Conservation (phyloP, 352 stramenopile species). For the Phytophthora podocarpi region DNA sequence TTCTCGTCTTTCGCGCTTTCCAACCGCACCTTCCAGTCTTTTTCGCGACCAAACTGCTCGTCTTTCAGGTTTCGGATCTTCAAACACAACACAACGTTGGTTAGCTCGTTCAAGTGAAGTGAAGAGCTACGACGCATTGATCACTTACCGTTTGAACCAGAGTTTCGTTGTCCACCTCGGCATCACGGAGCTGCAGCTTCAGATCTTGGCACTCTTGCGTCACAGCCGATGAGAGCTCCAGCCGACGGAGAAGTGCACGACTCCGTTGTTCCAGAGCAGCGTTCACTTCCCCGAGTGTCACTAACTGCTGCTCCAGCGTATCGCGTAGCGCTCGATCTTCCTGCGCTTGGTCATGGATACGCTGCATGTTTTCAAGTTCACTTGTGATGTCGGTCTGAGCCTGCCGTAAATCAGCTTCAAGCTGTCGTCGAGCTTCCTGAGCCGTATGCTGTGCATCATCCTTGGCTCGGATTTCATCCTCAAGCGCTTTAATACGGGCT, state of each 20-base stretch:
- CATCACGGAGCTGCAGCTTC: slow-evolving; percentile 63
- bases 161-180: slow-evolving; percentile 74
- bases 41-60: slow-evolving; percentile 62
- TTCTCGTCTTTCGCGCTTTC: slow-evolving; percentile 60
- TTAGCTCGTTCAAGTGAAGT: background rate
- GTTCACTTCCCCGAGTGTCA: slow-evolving; percentile 81
- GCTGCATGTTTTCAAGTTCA: slow-evolving; percentile 55
- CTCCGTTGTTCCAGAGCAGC: slow-evolving; percentile 71
- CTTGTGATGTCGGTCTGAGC: slow-evolving; percentile 59
- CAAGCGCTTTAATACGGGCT: slow-evolving; percentile 56
- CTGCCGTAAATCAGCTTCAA: slow-evolving; percentile 62
- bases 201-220: slow-evolving; percentile 65
- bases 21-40: slow-evolving; percentile 64
- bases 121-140: background rate
- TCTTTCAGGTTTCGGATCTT: slow-evolving; percentile 83
- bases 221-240: slow-evolving; percentile 58
- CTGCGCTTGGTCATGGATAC: slow-evolving; percentile 47
- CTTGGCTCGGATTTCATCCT: slow-evolving; percentile 48
- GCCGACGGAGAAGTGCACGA: slow-evolving; percentile 63
- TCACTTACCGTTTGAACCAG: slow-evolving; percentile 61
- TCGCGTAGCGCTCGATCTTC: slow-evolving; percentile 59
- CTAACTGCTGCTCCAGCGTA: slow-evolving; percentile 67
- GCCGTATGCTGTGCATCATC: slow-evolving; percentile 44
- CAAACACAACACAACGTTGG: slow-evolving; percentile 2
- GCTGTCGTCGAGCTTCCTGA: slow-evolving; percentile 41